A percentile compares a stretch with the other conserved stretches of the same genome.
Conservation (phyloP, 352 stramenopile genomes). For the Globisporangium nodosum region DNA sequence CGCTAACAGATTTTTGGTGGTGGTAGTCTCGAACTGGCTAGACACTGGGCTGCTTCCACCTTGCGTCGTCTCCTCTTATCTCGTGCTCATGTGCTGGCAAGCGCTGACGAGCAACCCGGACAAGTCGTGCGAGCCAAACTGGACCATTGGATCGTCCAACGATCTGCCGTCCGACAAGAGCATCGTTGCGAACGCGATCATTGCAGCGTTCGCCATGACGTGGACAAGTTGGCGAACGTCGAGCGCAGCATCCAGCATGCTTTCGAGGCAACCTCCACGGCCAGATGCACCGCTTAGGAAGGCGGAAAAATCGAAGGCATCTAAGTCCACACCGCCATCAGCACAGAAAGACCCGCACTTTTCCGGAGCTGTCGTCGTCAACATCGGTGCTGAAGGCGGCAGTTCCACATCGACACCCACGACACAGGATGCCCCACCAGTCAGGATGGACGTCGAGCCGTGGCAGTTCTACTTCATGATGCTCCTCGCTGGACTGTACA, state of each 20-base stretch:
- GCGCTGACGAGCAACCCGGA: constrained; percentile 52
- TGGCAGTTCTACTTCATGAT: constrained; percentile 95
- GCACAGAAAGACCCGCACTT: constrained; percentile 1
- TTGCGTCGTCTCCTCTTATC: constrained; percentile 62
- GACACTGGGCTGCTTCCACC: constrained; percentile 70
- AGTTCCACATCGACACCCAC: neutral
- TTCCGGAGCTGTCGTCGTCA: constrained; percentile 39
- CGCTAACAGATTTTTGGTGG: neutral
- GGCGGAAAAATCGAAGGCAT: neutral
- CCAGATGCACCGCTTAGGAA: neutral
- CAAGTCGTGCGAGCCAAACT: constrained; percentile 31
- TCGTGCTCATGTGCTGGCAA: constrained; percentile 77
- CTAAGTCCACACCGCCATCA: neutral
- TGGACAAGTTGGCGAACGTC: constrained; percentile 74
- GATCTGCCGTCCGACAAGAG: constrained; percentile 24
- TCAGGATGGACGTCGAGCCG: constrained; percentile 49
- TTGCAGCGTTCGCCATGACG: constrained; percentile 55
- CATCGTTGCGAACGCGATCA: constrained; percentile 39
- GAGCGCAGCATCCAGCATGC: constrained; percentile 42
- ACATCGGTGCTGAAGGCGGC: constrained; percentile 12
- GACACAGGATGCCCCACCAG: neutral
- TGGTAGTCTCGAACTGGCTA: constrained; percentile 61
- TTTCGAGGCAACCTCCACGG: constrained; percentile 31
- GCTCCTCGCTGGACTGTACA: constrained; percentile 88
- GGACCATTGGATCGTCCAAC: neutral